Evolutionary conservation across 495 filamentous ascomycete genomes (phyloP).

Genomic region (Penicillium maclennaniae): DNA sequence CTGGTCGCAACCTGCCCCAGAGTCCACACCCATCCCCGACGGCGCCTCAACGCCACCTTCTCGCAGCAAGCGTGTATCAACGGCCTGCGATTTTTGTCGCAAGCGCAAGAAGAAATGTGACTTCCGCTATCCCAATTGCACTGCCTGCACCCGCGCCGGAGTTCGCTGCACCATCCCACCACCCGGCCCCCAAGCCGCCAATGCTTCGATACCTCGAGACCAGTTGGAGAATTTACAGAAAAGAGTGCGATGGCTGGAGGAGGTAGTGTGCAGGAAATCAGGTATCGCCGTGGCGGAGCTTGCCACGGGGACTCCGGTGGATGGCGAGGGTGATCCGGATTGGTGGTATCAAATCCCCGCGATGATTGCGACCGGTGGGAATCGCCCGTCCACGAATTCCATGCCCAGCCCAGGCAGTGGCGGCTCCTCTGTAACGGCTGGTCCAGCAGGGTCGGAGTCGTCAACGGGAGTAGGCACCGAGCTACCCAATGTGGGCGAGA

Average conservation of each 20-base stretch:
- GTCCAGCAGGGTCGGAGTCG: constrained; percentile 15
- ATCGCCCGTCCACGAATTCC: constrained; percentile 12
- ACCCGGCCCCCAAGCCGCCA: constrained; percentile 40
- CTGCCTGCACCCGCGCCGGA: constrained; percentile 48
- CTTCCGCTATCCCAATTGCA: constrained; percentile 51
- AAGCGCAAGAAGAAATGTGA: constrained; percentile 55
- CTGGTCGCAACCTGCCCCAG: constrained; percentile 11
- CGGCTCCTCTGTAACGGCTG: constrained; percentile 21
- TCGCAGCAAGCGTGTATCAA: constrained; percentile 44
- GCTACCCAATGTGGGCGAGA: constrained; percentile 43
- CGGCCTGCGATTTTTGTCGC: constrained; percentile 51
- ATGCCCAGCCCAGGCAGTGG: constrained; percentile 25
- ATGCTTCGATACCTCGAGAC: constrained; percentile 41
- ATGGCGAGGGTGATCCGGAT: constrained; percentile 38
- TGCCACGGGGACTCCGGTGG: constrained; percentile 32
- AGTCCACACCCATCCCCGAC: constrained; percentile 6
- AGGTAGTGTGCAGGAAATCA: constrained; percentile 37
- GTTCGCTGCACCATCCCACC: constrained; percentile 49
- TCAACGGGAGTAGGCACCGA: constrained; percentile 30
- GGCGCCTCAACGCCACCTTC: constrained; percentile 9
- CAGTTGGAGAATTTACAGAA: constrained; percentile 52
- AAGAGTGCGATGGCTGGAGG: constrained; percentile 49
- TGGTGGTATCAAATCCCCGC: constrained; percentile 44
- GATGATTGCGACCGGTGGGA: constrained; percentile 35
- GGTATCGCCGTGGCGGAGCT: constrained; percentile 36